Percentiles rank a stretch among this genome's conserved stretches.
Conservation (phyloP, 2,329 filamentous ascomycete genomes). For the Neodidymelliopsis sp. region DNA sequence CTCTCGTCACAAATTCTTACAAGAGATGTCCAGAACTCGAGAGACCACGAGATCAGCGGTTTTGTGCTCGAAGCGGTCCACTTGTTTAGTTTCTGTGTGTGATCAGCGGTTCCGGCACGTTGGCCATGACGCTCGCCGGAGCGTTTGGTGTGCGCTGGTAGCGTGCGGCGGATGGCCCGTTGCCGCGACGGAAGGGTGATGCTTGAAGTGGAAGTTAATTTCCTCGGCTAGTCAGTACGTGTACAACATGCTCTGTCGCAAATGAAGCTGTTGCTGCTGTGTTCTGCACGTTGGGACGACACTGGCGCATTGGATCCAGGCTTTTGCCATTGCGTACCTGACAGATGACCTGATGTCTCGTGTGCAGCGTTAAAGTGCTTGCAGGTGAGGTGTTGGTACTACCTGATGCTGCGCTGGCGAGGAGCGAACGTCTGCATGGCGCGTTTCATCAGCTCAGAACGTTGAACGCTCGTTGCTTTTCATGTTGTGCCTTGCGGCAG, state of each 20-base stretch:
- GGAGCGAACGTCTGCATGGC: slow-evolving; percentile 27
- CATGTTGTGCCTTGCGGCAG: slow-evolving; percentile 26
- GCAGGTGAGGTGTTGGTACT: slow-evolving; percentile 20
- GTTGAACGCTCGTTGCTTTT: slow-evolving; percentile 16
- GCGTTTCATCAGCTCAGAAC: slow-evolving; percentile 29
- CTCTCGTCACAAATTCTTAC: slow-evolving; percentile 8
- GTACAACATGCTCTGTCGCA: slow-evolving; percentile 3
- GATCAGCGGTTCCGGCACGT: slow-evolving; percentile 22
- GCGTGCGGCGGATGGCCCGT: slow-evolving; percentile 31
- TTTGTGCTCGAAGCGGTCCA: slow-evolving; percentile 5
- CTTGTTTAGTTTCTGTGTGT: slow-evolving; percentile 3
- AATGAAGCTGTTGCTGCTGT: slow-evolving; percentile 20
- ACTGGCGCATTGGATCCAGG: slow-evolving; percentile 14
- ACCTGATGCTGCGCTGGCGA: slow-evolving; percentile 23
- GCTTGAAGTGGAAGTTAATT: slow-evolving; percentile 20
- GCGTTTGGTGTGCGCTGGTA: slow-evolving; percentile 23
- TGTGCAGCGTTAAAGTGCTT: slow-evolving; percentile 8
- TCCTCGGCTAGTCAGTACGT: slow-evolving; percentile 8
- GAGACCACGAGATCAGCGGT: slow-evolving; percentile 11
- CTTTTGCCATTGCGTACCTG: slow-evolving; percentile 13
- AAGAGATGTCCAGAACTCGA: slow-evolving; percentile 13
- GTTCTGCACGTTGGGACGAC: slow-evolving; percentile 19
- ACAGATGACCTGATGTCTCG: slow-evolving; percentile 29
- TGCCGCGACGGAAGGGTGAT: slow-evolving; percentile 28
- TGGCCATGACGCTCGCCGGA: slow-evolving; percentile 23